Base-by-base conservation (phyloP, 345 rosid genomes). In the Moricandia moricandioides region DNA sequence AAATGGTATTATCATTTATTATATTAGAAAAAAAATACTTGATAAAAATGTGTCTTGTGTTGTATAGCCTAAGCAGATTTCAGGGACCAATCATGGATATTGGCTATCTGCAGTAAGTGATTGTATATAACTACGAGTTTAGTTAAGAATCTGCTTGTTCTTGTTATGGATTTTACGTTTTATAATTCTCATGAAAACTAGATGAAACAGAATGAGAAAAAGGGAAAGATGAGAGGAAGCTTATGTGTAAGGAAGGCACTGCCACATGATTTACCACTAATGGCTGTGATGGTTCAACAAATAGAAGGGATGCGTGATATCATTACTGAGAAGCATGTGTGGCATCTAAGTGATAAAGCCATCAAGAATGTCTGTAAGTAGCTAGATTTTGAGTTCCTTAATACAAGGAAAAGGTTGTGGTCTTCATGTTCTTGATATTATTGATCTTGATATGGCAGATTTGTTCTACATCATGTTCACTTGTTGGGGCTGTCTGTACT, bases 401-500 rank as follows among this genome's bases (percentile, higher is more conserved):
- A 34, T 0, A 70, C 29, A 57, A 18, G 39, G n/a, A 9, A 4
- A 11, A 0, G 0, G 14, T 8, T 47, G 12, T 18, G 7, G 17
- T n/a, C 8, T 49, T 59, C 14, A 10, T 7, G 26, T 72, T 4
- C 69, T 26, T 21, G 37, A 45, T 30, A 34, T 29, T 47, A 9
- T 54, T 57, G 55, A 1, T 70, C 9, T 70, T 65, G 12, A 47
- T 47, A 12, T 49, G 67, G 72, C 74, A 94, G 98, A 94, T 87
- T 64, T 84, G 75, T 88, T 89, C 79, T 89, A 93, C 86, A 81
- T 87, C 77, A 86, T 94, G 92, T 94, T 88, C 88, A 89, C 90
- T 68, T 86, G 90, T 60, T 94, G 96, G 96, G 97, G 98, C 62
- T 94, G 97, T 61, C 39, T 91, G 67, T 86, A 85, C 87, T 91